These are phyloP conservation scores for Keithomyces neogunnii DNA, from an alignment of 2,329 filamentous ascomycete species.

Conservation along the genomic window DNA sequence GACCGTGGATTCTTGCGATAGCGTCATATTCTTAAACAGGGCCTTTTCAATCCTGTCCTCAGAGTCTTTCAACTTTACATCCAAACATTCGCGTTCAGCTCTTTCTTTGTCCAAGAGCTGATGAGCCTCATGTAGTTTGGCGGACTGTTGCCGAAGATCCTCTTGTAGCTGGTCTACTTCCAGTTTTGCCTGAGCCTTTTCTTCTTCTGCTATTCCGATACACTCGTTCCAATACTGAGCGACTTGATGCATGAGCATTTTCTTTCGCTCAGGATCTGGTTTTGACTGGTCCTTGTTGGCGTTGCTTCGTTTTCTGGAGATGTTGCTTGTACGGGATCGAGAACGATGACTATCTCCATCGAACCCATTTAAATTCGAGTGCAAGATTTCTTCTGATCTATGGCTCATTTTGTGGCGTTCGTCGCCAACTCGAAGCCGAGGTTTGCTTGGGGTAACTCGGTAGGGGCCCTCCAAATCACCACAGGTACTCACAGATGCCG, in stretches of 20 bases:
- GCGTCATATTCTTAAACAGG: conserved; percentile 14
- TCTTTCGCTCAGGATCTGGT: conserved; percentile 17
- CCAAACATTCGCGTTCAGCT: conserved; percentile 14
- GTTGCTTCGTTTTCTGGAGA: conserved; percentile 20
- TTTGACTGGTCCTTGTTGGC: conserved; percentile 9
- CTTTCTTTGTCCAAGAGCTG: conserved; percentile 14
- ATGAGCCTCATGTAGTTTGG: conserved; percentile 10
- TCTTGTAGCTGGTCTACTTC: conserved; percentile 19
- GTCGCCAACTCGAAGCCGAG: background rate
- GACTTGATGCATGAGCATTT: conserved; percentile 22
- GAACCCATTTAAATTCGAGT: background rate
- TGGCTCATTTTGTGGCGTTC: conserved; percentile 2
- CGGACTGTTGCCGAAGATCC: conserved; percentile 12
- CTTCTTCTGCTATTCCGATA: conserved; percentile 20
- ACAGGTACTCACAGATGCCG: conserved; percentile 16
- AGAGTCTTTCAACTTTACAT: conserved; percentile 16
- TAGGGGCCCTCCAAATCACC: conserved; percentile 23
- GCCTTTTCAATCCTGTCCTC: conserved; percentile 14
- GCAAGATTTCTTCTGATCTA: background rate
- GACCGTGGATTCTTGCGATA: conserved; percentile 18
- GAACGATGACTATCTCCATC: conserved; percentile 11
- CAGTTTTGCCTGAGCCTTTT: conserved; percentile 15
- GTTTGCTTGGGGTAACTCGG: conserved; percentile 12
- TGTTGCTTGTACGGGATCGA: conserved; percentile 22
- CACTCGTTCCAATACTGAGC: conserved; percentile 26